Conservation (phyloP, 23 red algal species). For the Gracilaria caudata region DNA sequence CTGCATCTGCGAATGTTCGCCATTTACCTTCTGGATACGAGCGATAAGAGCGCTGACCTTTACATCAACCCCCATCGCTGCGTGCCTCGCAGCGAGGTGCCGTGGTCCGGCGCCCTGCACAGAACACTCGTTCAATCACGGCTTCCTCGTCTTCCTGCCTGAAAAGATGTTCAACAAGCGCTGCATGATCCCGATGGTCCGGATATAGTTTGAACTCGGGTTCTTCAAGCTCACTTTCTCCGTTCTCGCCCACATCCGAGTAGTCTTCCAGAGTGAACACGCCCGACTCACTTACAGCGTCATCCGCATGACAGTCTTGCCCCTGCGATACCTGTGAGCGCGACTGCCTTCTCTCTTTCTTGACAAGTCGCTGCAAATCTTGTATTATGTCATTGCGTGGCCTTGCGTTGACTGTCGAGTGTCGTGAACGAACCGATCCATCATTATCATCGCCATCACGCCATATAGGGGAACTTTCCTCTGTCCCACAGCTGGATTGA, state of each 20-base stretch:
- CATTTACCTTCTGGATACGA: too few species aligned
- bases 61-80: too few species aligned
- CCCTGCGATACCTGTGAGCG: too few species aligned
- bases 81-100: too few species aligned
- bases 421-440: too few species aligned
- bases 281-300: constrained; percentile 10
- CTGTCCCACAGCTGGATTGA: not conserved
- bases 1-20: too few species aligned
- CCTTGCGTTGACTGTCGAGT: not conserved
- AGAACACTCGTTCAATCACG: not conserved
- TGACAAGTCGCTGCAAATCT: not conserved
- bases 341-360: not conserved
- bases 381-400: not conserved
- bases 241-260: too few species aligned
- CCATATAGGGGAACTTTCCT: not conserved
- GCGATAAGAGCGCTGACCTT: too few species aligned
- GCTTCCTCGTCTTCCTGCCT: not conserved
- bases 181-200: too few species aligned
- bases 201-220: too few species aligned
- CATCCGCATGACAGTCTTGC: not conserved
- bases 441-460: not conserved
- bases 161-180: not conserved
- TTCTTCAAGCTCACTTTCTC: too few species aligned
- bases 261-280: not conserved
- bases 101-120: too few species aligned